phyloP scores from a whole-genome alignment of 2,329 filamentous ascomycete genomes.

The Pseudodiploospora longispora region DNA sequence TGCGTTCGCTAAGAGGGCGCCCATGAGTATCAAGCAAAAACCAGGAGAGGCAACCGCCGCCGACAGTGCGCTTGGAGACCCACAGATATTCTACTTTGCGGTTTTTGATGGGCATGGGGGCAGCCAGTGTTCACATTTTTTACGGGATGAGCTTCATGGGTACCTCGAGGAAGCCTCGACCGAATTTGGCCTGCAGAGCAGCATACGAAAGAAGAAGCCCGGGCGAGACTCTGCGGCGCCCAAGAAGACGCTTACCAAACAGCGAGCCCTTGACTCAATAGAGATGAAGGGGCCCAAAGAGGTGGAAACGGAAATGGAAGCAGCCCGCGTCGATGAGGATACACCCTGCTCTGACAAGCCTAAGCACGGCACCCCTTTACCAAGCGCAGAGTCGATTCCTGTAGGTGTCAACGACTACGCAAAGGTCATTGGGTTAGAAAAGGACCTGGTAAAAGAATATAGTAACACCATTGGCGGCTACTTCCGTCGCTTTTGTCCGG shows the following conservation, averaged over 20 bases:
- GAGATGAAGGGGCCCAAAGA: conserved; percentile 44
- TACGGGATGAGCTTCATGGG: conserved; percentile 74
- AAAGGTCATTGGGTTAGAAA: conserved; percentile 62
- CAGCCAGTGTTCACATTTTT: conserved; percentile 76
- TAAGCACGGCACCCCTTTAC: conserved; percentile 28
- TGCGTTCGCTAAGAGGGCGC: conserved; percentile 79
- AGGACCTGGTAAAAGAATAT: conserved; percentile 66
- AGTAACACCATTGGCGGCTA: conserved; percentile 84
- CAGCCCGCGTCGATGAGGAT: conserved; percentile 22
- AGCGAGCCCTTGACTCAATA: conserved; percentile 25
- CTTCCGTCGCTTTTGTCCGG: conserved; percentile 81
- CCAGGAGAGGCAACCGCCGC: conserved; percentile 58
- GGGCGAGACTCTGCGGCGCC: conserved; percentile 15
- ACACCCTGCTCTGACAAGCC: conserved; percentile 26
- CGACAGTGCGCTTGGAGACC: conserved; percentile 75
- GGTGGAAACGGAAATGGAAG: conserved; percentile 28
- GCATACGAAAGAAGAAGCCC: conserved; percentile 44
- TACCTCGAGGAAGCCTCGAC: conserved; percentile 79
- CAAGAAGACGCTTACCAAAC: conserved; percentile 15
- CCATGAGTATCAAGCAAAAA: conserved; percentile 50
- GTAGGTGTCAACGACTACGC: conserved; percentile 45
- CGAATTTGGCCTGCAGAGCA: conserved; percentile 72
- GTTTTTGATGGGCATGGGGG: conserved; percentile 96
- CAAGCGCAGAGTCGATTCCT: conserved; percentile 36
- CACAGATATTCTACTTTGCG: conserved; percentile 95